phyloP scores from a whole-genome alignment of 106 monocot species.

The Ottelia alismoides region DNA sequence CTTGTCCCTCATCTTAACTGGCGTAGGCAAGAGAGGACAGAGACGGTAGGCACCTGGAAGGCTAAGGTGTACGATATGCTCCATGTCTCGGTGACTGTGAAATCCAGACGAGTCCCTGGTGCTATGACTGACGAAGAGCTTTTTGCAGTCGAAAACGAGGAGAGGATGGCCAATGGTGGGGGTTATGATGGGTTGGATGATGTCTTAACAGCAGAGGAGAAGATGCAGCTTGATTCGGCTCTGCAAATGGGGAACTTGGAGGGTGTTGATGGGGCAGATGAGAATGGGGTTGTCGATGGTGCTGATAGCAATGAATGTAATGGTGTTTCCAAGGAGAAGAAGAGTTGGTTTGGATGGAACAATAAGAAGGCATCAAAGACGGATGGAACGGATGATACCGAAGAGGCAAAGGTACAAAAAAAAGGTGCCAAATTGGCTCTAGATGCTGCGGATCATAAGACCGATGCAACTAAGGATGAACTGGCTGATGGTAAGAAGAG shows the following conservation, averaged over 20 bases:
- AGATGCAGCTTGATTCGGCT: not conserved
- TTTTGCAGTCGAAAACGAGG: slow-evolving; percentile 45
- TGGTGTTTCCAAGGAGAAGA: too few relatives aligned
- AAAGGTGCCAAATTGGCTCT: slow-evolving; percentile 18
- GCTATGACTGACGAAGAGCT: slow-evolving; percentile 65
- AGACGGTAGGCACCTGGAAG: slow-evolving; percentile 79
- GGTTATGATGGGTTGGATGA: slow-evolving; percentile 41
- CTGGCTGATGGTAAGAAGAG: slow-evolving; percentile 35
- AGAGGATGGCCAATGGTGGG: slow-evolving; percentile 37
- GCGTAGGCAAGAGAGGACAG: slow-evolving; percentile 65
- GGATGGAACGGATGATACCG: slow-evolving; percentile 22
- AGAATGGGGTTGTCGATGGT: slow-evolving; percentile 7
- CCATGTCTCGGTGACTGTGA: slow-evolving; percentile 78
- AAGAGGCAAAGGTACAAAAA: slow-evolving; percentile 22
- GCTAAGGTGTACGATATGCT: slow-evolving; percentile 90
- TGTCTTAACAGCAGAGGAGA: slow-evolving; percentile 1
- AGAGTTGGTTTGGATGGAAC: slow-evolving; percentile 78
- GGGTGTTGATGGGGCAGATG: too few relatives aligned
- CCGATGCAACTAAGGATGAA: slow-evolving; percentile 27
- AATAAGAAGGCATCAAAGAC: slow-evolving; percentile 22
- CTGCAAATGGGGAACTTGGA: not conserved
- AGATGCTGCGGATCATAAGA: slow-evolving; percentile 30
- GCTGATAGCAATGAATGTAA: too few relatives aligned
- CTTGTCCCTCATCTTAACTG: slow-evolving; percentile 69
- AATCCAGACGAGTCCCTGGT: slow-evolving; percentile 67